phyloP scores from a whole-genome alignment of 208 protist genomes.

The Leishmania arabica region DNA sequence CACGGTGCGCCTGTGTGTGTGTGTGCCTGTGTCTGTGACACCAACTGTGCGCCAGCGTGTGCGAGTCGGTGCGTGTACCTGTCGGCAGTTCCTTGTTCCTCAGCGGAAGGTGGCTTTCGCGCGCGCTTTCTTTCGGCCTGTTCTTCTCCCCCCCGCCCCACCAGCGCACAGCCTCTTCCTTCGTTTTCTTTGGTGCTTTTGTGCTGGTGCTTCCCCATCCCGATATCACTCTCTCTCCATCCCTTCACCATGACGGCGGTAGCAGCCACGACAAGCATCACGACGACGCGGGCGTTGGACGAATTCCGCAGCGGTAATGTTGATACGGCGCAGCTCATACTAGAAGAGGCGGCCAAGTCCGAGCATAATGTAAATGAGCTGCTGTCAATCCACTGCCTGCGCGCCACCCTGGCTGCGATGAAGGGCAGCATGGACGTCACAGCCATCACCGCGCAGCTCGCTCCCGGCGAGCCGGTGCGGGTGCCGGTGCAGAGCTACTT shows the following conservation, averaged over 20 bases:
- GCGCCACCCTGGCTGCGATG: constrained; percentile 79
- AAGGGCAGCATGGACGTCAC: constrained; percentile 49
- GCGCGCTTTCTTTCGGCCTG: not conserved
- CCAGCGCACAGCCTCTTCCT: not conserved
- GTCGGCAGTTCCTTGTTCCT: not conserved
- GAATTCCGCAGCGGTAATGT: constrained; percentile 65
- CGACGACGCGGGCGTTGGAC: constrained; percentile 48
- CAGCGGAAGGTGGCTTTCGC: not conserved
- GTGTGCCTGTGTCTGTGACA: not conserved
- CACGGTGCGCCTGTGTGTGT: not conserved
- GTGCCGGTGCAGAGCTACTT: constrained; percentile 62
- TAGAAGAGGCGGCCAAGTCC: constrained; percentile 39
- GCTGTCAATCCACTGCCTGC: constrained; percentile 68
- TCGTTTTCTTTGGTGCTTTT: not conserved
- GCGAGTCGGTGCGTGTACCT: not conserved
- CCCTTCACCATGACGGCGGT: not conserved
- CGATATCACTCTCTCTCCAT: not conserved
- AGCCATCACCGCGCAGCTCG: constrained; percentile 12
- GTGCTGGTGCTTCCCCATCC: not conserved
- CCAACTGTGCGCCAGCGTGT: not conserved
- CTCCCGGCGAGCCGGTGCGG: constrained; percentile 24
- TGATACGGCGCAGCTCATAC: constrained; percentile 42
- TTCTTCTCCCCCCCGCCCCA: not conserved
- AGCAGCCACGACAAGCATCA: constrained; percentile 3
- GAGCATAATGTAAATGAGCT: constrained; percentile 48